Base-by-base conservation (phyloP, 1,284 basidiomycete species). In the Trichosporon sp. region DNA sequence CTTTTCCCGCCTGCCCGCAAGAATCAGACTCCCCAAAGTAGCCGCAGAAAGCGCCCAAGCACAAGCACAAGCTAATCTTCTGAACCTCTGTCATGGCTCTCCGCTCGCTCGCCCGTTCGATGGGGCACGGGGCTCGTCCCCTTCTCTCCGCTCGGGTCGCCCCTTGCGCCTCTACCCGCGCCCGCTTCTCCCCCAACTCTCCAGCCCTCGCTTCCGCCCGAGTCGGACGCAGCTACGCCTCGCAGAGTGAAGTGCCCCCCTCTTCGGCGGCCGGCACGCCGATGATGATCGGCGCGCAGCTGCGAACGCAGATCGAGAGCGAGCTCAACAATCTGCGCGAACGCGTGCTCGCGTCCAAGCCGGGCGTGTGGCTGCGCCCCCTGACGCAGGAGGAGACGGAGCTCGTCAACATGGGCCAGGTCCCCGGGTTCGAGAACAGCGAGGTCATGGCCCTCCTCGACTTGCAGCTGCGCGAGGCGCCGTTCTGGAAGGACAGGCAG, bases 391-490 rank as follows among this genome's bases (percentile, higher is more conserved):
- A 70, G 21, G 73, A 74, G 67, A 67, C 67, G 0, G 73, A 51
- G 66, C 40, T 74, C 7, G 73, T 72, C 37, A 74, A 74, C 68
- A 66, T 74, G 66, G 73, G 73, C 59, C 73, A 74, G 38, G 73
- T 74, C 2, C 73, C 73, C 5, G 38, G 38, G 1, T 46, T 61
- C 2, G 46, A 35, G 12, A n/a, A 46, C 16, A 69, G 69, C 1
- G 70, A 74, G 11, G 66, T 74, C 10, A 54, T 74, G 31, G 63
- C 67, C 3, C 69, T 74, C 4, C 67, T 74, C 32, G 73, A 74
- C 69, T 32, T 74, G 11, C 56, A 61, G 48, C 71, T 70, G 21
- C 37, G 26, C 6, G 31, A 32, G 1, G 38, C 51, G 21, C 66
- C 59, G 3, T 66, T 65, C 4, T 35, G 21, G 31, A 26, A 38